These are phyloP conservation scores for Quercus mongolica DNA, from an alignment of 306 rosid species.

Conservation along the genomic window DNA sequence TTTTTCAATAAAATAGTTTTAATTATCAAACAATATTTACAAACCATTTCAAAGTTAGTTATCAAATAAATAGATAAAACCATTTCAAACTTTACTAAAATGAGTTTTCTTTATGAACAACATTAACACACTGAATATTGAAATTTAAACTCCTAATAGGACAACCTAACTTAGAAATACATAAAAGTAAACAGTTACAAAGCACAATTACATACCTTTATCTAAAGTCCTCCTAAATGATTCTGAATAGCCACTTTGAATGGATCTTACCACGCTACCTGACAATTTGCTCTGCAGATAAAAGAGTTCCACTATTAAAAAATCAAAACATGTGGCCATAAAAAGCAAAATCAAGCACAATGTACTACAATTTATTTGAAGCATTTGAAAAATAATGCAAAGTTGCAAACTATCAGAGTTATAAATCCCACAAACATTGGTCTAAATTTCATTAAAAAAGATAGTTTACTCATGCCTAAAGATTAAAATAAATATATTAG, in stretches of 20 bases:
- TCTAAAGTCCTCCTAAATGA: conserved; percentile 50
- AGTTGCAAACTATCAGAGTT: not conserved
- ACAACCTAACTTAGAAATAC: not conserved
- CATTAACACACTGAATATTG: not conserved
- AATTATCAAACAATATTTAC: too few species aligned
- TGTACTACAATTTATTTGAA: not conserved
- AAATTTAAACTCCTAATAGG: not conserved
- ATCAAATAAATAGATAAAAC: not conserved
- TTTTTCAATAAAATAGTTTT: too few species aligned
- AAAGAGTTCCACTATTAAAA: not conserved
- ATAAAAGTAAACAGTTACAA: not conserved
- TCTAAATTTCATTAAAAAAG: not conserved
- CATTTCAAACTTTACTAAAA: not conserved
- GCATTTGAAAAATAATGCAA: not conserved
- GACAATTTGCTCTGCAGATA: conserved; percentile 42
- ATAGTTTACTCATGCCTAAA: not conserved
- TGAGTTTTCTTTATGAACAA: not conserved
- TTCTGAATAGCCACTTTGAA: conserved; percentile 36
- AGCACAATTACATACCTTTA: conserved; percentile 36
- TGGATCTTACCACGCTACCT: conserved; percentile 34
- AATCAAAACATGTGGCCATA: not conserved
- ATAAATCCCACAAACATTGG: not conserved
- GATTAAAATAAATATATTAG: not conserved
- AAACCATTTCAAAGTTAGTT: too few species aligned
- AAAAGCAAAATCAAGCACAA: not conserved